phyloP scores from a whole-genome alignment of 805 yeast species.

The Candida dendrica region DNA sequence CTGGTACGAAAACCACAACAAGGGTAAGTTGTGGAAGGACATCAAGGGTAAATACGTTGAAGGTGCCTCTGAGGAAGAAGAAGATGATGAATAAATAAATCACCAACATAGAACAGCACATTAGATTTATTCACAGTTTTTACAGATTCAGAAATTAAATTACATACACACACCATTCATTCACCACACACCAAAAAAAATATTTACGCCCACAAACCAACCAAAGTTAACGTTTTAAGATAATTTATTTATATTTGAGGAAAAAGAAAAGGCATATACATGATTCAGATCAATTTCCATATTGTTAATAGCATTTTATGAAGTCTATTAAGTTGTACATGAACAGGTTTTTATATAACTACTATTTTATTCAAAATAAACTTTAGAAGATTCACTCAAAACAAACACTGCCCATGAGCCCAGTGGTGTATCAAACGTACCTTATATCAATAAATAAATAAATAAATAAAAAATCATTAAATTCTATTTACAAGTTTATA shows the following conservation, averaged over 20 bases:
- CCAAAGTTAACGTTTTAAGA: no score
- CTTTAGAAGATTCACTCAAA: no score
- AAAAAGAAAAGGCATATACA: no score
- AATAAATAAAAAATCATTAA: no score
- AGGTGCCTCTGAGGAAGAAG: constrained; percentile 58
- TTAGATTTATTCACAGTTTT: no score
- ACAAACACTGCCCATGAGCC: no score
- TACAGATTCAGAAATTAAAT: not conserved
- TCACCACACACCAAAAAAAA: not conserved
- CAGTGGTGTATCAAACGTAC: no score
- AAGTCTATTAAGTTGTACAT: not conserved
- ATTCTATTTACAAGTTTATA: no score
- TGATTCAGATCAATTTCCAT: not conserved
- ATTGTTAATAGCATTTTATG: not conserved
- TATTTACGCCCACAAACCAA: no score
- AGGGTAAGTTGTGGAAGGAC: constrained; percentile 82
- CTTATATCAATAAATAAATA: no score
- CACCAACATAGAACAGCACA: no score
- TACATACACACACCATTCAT: no score
- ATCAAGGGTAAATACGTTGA: constrained; percentile 52
- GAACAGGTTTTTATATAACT: not conserved
- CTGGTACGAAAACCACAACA: constrained; percentile 74
- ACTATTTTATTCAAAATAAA: not conserved
- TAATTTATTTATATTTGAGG: not conserved
- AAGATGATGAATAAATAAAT: constrained; percentile 33